Conservation (phyloP, 2,329 filamentous ascomycete genomes). For the Cladophialophora yegresii region DNA sequence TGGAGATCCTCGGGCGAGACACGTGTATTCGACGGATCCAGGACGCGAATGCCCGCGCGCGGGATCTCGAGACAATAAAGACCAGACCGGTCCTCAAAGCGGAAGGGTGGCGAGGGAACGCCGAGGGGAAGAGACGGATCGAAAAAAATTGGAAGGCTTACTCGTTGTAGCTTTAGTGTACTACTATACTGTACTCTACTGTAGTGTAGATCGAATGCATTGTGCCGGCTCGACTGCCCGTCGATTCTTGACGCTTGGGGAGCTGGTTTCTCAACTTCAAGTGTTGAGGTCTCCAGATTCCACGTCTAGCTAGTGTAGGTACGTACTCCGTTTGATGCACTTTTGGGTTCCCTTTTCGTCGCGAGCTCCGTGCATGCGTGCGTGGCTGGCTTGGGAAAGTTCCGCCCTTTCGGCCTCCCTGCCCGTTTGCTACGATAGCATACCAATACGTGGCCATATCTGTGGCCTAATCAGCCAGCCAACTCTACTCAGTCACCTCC, state of each 20-base stretch:
- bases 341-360: background rate
- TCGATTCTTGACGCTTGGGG: background rate
- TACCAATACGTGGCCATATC: background rate
- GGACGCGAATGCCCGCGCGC: constrained; percentile 41
- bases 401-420: too few species aligned
- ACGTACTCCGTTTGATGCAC: background rate
- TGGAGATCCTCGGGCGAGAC: constrained; percentile 58
- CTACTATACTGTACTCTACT: background rate
- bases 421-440: background rate
- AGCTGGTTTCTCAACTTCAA: background rate
- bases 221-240: background rate
- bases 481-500: constrained; percentile 79
- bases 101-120: constrained; percentile 22
- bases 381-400: too few species aligned
- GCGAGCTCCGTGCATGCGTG: background rate
- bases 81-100: constrained; percentile 18
- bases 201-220: background rate
- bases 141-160: constrained; percentile 31
- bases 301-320: background rate
- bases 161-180: constrained; percentile 11
- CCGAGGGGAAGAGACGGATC: constrained; percentile 30
- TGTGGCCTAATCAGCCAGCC: background rate
- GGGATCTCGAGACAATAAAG: constrained; percentile 20
- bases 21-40: constrained; percentile 53
- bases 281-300: background rate